phyloP scores from a whole-genome alignment of 768 basidiomycete species.

The Saitozyma sp. region DNA sequence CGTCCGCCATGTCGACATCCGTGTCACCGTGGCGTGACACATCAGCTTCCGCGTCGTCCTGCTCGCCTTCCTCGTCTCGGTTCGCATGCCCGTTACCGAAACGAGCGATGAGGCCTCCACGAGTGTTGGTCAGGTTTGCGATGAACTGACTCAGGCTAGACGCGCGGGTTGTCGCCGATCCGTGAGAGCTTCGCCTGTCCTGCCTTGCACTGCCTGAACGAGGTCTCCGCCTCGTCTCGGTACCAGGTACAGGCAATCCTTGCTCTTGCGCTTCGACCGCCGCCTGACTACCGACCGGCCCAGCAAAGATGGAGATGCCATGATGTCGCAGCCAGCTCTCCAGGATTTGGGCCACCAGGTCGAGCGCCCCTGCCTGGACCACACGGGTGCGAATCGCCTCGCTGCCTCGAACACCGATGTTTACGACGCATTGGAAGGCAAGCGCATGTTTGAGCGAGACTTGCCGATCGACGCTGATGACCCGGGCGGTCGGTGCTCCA shows the following conservation, averaged over 20 bases:
- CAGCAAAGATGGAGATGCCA: conserved; percentile 82
- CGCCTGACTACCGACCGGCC: conserved; percentile 64
- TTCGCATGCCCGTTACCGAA: too few relatives aligned
- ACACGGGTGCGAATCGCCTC: conserved; percentile 88
- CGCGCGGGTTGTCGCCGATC: not conserved
- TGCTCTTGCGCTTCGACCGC: conserved; percentile 34
- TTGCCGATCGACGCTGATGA: conserved; percentile 47
- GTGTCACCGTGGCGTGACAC: conserved; percentile 23
- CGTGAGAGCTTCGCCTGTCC: not conserved
- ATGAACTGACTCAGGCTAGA: not conserved
- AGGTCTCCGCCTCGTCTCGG: not conserved
- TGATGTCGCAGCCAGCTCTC: conserved; percentile 89
- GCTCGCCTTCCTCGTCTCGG: not conserved
- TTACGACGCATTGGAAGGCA: conserved; percentile 95
- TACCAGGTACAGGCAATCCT: conserved; percentile 21
- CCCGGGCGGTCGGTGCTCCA: conserved; percentile 50
- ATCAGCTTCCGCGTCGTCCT: not conserved
- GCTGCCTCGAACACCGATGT: conserved; percentile 93
- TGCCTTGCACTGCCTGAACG: not conserved
- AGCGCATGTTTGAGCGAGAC: conserved; percentile 62
- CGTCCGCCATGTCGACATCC: conserved; percentile 49
- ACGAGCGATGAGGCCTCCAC: too few relatives aligned
- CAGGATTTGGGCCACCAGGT: conserved; percentile 88
- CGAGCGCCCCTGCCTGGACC: conserved; percentile 89
- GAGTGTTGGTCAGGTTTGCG: not conserved